Base-by-base conservation (phyloP, 805 yeast species). In the Candida quercuum region DNA sequence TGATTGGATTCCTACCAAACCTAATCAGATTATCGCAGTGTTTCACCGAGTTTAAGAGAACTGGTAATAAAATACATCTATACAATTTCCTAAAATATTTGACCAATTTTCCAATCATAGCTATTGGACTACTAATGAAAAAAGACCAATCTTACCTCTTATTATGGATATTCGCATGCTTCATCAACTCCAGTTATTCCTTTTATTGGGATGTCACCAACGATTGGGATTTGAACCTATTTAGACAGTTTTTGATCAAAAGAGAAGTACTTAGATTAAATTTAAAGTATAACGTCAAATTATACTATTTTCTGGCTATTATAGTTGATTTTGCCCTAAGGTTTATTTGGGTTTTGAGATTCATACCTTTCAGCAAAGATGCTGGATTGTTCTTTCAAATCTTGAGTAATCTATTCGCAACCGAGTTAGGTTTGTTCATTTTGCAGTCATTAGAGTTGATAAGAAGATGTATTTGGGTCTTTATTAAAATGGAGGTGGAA, bases 381-480 rank as follows among this genome's bases (percentile, higher is more conserved):
- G 43, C 43, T 3, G 39, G 47, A 3, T 41, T 40, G 48, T 18
- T 56, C 54, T 20, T 42, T 52, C 35, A 45, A 48, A 18, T 33
- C 6, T n/a, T 35, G 13, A 28, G 32, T 9, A 25, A 10, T 6
- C 41, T 63, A 25, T 57, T 54, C 32, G 60, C 61, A 18, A 67
- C 74, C 18, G 84, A 74, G 46, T 59, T 69, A 20, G 89, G 93
- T 1, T 71, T 78, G 39, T 81, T 84, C 44, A 60, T 74, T 10
- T 63, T 86, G 38, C 93, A 89, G 52, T 47, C 76, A 4, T 60
- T 89, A 37, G 99, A 93, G 56, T 66, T 93, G 6, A 47, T 81
- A 8, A 71, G 99, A 61, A 72, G 99, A 54, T 86, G 89, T 78
- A 61, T 87, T 36, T 93, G 99, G 99, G 76, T 88, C 29, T 72